phyloP scores from a whole-genome alignment of 2,329 filamentous ascomycete genomes.

The Talaromyces sp. region DNA sequence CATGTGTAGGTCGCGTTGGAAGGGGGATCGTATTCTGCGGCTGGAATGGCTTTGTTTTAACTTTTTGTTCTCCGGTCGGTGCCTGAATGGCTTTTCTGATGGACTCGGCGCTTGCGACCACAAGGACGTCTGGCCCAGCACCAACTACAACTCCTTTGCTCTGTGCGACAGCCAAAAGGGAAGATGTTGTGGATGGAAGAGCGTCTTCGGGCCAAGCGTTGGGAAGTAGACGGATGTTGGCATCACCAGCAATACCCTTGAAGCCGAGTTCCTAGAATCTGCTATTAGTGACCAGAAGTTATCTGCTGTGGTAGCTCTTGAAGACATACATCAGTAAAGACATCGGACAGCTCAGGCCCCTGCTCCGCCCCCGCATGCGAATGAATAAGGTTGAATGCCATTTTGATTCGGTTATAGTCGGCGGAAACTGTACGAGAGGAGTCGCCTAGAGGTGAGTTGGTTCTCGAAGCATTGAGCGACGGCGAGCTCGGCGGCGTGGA shows the following conservation, averaged over 20 bases:
- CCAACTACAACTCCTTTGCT: constrained; percentile 81
- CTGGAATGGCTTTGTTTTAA: constrained; percentile 69
- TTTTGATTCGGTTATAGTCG: constrained; percentile 42
- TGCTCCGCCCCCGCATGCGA: constrained; percentile 47
- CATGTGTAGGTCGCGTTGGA: constrained; percentile 77
- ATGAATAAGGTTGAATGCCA: constrained; percentile 63
- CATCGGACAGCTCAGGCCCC: constrained; percentile 72
- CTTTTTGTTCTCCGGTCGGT: constrained; percentile 57
- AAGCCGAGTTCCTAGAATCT: constrained; percentile 72
- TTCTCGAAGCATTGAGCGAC: constrained; percentile 44
- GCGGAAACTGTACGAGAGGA: constrained; percentile 41
- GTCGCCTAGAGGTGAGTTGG: constrained; percentile 37
- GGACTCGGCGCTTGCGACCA: constrained; percentile 74
- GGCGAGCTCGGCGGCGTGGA: constrained; percentile 34
- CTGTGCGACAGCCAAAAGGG: constrained; percentile 81
- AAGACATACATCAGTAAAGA: constrained; percentile 73
- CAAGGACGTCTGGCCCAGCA: constrained; percentile 77
- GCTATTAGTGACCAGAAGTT: constrained; percentile 12
- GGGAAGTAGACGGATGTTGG: constrained; percentile 78
- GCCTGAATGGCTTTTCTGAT: constrained; percentile 74
- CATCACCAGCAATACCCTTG: constrained; percentile 74
- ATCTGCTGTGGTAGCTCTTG: neutral
- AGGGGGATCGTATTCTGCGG: constrained; percentile 74
- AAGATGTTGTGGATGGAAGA: constrained; percentile 74
- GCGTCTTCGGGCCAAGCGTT: constrained; percentile 71